Conservation (phyloP, 306 rosid species). For the Cercis canadensis region DNA sequence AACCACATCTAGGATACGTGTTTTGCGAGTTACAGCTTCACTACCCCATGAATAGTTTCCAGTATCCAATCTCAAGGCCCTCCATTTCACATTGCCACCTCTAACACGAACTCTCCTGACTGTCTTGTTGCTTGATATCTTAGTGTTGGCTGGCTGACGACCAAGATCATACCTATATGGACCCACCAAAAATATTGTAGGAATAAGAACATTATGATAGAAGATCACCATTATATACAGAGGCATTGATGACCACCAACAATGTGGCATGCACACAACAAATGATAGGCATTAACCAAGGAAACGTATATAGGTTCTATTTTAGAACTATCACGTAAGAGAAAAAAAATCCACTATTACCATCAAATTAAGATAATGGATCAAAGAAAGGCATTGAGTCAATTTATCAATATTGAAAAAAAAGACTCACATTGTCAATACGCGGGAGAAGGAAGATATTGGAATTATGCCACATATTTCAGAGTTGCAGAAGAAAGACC, state of each 20-base stretch:
- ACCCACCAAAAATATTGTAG: too few relatives aligned
- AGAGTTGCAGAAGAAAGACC: neutral
- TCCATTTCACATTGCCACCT: slow-evolving; percentile 70
- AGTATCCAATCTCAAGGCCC: slow-evolving; percentile 63
- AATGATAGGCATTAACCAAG: too few relatives aligned
- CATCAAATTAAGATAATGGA: neutral
- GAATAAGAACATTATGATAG: too few relatives aligned
- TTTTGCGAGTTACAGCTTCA: slow-evolving; percentile 60
- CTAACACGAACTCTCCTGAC: slow-evolving; percentile 59
- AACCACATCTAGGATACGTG: slow-evolving; percentile 61
- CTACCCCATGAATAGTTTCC: slow-evolving; percentile 67
- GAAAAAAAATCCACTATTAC: too few relatives aligned
- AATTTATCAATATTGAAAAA: neutral
- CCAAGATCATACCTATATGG: slow-evolving; percentile 62
- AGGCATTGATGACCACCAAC: too few relatives aligned
- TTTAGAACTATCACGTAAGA: too few relatives aligned
- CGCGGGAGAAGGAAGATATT: neutral
- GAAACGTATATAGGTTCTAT: too few relatives aligned
- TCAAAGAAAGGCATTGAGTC: neutral
- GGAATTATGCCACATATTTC: neutral
- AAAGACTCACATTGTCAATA: neutral
- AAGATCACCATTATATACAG: too few relatives aligned
- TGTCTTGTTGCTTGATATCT: slow-evolving; percentile 63
- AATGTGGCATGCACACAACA: too few relatives aligned
- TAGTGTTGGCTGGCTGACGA: slow-evolving; percentile 63